A percentile compares a stretch with the other conserved stretches of the same genome.
phyloP scores from a whole-genome alignment of 805 yeast genomes.

The Kodamaea restingae region DNA sequence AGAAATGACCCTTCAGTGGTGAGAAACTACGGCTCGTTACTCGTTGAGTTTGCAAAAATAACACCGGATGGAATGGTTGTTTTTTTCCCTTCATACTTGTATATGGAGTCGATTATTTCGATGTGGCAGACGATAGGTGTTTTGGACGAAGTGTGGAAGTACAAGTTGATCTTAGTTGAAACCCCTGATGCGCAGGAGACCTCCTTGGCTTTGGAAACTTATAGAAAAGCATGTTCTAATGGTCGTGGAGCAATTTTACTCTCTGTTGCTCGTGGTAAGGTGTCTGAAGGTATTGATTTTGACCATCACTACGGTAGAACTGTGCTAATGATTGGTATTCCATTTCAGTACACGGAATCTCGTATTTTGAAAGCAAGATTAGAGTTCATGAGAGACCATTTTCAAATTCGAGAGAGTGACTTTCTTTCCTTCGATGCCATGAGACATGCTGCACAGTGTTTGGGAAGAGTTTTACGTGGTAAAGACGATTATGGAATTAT shows the following conservation, averaged over 20 bases:
- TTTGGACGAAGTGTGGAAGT: slow-evolving; percentile 97
- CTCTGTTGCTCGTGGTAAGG: slow-evolving; percentile 98
- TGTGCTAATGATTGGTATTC: slow-evolving; percentile 97
- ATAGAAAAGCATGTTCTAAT: slow-evolving; percentile 92
- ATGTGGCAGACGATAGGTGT: slow-evolving; percentile 99
- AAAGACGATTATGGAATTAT: slow-evolving; percentile 98
- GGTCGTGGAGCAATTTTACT: slow-evolving; percentile 96
- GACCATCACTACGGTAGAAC: slow-evolving; percentile 98
- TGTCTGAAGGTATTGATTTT: slow-evolving; percentile 98
- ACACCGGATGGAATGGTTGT: slow-evolving; percentile 99
- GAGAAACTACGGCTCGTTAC: slow-evolving; percentile 88
- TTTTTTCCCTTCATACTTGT: slow-evolving; percentile 93
- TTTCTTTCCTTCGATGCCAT: slow-evolving; percentile 97
- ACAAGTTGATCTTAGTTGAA: slow-evolving; percentile 89
- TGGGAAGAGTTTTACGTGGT: slow-evolving; percentile 96
- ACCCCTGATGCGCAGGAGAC: slow-evolving; percentile 99
- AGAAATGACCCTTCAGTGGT: slow-evolving; percentile 98
- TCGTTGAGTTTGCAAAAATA: slow-evolving; percentile 88
- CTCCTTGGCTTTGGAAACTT: slow-evolving; percentile 89
- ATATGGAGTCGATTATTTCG: slow-evolving; percentile 96
- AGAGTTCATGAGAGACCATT: slow-evolving; percentile 90
- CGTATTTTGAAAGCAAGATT: slow-evolving; percentile 91
- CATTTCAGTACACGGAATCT: slow-evolving; percentile 97
- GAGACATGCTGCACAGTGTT: slow-evolving; percentile 99
- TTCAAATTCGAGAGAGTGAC: slow-evolving; percentile 88